phyloP scores from a whole-genome alignment of 2,329 filamentous ascomycete species.

The Sporothrix pallida region DNA sequence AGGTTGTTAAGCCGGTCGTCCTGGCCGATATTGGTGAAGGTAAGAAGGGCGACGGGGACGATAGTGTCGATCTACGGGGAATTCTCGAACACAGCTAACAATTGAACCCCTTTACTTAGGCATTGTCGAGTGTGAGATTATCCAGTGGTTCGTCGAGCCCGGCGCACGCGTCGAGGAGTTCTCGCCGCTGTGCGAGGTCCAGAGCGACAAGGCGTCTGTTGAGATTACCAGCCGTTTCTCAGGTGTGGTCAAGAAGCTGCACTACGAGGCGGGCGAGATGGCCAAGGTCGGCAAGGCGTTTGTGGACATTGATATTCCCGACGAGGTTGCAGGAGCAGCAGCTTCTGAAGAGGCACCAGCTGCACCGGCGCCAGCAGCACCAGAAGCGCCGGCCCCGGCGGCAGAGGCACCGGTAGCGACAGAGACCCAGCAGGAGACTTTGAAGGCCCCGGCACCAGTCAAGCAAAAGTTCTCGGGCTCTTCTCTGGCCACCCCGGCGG shows the following conservation, averaged over 20 bases:
- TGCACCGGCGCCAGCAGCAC: conserved; percentile 22
- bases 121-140: conserved; percentile 97
- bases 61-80: background rate
- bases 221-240: conserved; percentile 96
- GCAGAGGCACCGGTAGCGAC: conserved; percentile 37
- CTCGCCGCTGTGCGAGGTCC: conserved; percentile 96
- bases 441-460: conserved; percentile 11
- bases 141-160: conserved; percentile 98
- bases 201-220: conserved; percentile 90
- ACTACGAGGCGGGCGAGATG: conserved; percentile 96
- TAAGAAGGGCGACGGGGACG: conserved; percentile 44
- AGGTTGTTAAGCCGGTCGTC: conserved; percentile 76
- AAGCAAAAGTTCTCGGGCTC: conserved; percentile 67
- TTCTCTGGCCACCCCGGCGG: conserved; percentile 84
- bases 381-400: background rate
- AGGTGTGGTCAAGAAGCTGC: conserved; percentile 92
- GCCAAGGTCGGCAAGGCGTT: conserved; percentile 93
- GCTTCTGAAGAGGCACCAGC: conserved; percentile 33
- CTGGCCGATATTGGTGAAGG: conserved; percentile 88
- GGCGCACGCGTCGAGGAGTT: conserved; percentile 96
- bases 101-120: conserved; percentile 56
- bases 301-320: conserved; percentile 92
- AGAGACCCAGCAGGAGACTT: background rate
- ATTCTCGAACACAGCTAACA: background rate
- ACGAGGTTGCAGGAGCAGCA: conserved; percentile 60